These are phyloP conservation scores for Paraglomus brasilianum DNA, from an alignment of 192 early-diverging fungal species.

Conservation along the genomic window DNA sequence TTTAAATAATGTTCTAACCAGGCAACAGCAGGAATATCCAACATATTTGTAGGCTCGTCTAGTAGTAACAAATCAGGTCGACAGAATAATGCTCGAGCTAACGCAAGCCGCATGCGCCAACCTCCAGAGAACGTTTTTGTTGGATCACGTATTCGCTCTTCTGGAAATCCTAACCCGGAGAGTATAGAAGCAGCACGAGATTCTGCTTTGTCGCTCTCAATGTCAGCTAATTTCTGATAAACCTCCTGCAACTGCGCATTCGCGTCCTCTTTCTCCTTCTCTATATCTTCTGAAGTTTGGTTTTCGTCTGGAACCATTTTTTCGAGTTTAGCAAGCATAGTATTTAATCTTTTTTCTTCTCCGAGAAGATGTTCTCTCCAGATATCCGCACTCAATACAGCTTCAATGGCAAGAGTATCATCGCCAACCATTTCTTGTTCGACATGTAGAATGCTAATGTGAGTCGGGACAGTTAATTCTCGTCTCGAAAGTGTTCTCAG, in stretches of 20 bases:
- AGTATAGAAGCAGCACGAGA: constrained; percentile 92
- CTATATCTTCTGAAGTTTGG: constrained; percentile 50
- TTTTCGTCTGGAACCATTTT: constrained; percentile 51
- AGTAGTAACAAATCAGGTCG: constrained; percentile 88
- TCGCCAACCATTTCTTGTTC: constrained; percentile 98
- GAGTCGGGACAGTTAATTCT: constrained; percentile 84
- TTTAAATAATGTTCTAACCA: constrained; percentile 96
- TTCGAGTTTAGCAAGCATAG: constrained; percentile 52
- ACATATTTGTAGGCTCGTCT: constrained; percentile 92
- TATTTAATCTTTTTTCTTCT: constrained; percentile 73
- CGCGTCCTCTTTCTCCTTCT: constrained; percentile 48
- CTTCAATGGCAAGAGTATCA: constrained; percentile 79
- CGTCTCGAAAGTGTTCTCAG: constrained; percentile 75
- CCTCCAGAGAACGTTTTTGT: constrained; percentile 98
- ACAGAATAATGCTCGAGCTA: constrained; percentile 96
- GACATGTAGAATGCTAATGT: constrained; percentile 95
- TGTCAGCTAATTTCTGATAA: constrained; percentile 85
- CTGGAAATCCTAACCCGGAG: constrained; percentile 92
- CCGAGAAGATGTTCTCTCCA: constrained; percentile 88
- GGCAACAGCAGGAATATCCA: constrained; percentile 95
- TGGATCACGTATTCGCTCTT: constrained; percentile 71
- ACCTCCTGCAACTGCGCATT: constrained; percentile 72
- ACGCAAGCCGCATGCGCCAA: constrained; percentile 98
- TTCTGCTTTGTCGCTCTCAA: constrained; percentile 97
- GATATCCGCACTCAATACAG: constrained; percentile 90